Percentiles rank a stretch among this genome's conserved stretches.
Evolutionary conservation across 164 flowering plant species (phyloP).

Genomic region (Dillenia suffruticosa): DNA sequence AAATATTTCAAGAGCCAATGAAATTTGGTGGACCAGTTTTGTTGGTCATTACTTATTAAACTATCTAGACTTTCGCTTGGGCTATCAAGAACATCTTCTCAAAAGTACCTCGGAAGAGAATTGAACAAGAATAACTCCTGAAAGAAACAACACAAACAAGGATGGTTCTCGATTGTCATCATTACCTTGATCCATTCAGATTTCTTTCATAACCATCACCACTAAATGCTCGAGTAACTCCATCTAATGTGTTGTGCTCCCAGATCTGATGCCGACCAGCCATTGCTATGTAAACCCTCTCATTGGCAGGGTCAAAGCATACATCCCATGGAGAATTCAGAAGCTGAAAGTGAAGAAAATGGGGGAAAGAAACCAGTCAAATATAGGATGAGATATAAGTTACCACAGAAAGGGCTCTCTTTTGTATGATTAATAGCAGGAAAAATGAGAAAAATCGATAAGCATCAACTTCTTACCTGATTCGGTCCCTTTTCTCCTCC

Average conservation of each 20-base stretch:
- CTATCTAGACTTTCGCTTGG: no score
- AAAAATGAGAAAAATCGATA: background rate
- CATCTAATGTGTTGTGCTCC: slow-evolving; percentile 69
- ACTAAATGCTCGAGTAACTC: slow-evolving; percentile 78
- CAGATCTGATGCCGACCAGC: slow-evolving; percentile 99
- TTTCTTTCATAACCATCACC: slow-evolving; percentile 97
- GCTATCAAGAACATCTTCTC: no score
- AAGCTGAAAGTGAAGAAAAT: slow-evolving; percentile 42
- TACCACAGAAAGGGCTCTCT: background rate
- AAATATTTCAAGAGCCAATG: no score
- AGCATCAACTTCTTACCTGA: slow-evolving; percentile 52
- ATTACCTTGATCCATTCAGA: slow-evolving; percentile 87
- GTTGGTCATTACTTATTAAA: no score
- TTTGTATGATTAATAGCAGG: background rate
- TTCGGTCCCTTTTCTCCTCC: slow-evolving; percentile 72
- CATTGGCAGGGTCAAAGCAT: slow-evolving; percentile 65
- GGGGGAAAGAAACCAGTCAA: background rate
- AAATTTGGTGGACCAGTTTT: no score
- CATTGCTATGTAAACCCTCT: slow-evolving; percentile 89
- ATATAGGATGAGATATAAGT: background rate
- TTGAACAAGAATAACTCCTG: no score
- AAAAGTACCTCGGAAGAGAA: no score
- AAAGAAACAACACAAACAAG: no score
- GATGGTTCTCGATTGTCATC: no score
- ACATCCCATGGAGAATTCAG: slow-evolving; percentile 99